These are phyloP conservation scores for Onygena corvina DNA, from an alignment of 2,329 filamentous ascomycete species.

Conservation along the genomic window DNA sequence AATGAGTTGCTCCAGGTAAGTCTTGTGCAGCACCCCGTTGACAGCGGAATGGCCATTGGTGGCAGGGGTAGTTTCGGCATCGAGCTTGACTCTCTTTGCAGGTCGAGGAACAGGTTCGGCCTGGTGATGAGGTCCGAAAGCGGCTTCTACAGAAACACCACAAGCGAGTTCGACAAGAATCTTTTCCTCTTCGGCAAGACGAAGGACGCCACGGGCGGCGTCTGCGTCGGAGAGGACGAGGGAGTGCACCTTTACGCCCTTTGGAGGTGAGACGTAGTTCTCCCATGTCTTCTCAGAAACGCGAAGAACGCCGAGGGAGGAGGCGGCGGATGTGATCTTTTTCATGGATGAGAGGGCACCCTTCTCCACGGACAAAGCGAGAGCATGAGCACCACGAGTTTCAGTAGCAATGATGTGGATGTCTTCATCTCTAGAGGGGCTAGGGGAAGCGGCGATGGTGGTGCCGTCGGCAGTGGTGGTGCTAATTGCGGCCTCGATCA, in stretches of 20 bases:
- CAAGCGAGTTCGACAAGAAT: conserved; percentile 75
- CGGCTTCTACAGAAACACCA: conserved; percentile 58
- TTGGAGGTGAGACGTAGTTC: conserved; percentile 42
- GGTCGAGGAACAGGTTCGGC: conserved; percentile 9
- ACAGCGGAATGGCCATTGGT: conserved; percentile 4
- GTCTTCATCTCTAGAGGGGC: conserved; percentile 20
- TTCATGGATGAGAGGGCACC: conserved; percentile 49
- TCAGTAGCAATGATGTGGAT: conserved; percentile 58
- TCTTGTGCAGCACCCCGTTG: not conserved
- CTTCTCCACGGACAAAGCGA: conserved; percentile 47
- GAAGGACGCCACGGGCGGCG: conserved; percentile 63
- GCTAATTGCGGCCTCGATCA: conserved; percentile 16
- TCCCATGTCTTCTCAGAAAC: conserved; percentile 58
- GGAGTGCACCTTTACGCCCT: conserved; percentile 43
- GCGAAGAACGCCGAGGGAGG: conserved; percentile 58
- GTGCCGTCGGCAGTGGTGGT: conserved; percentile 14
- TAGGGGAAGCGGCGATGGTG: conserved; percentile 17
- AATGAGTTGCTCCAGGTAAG: conserved; percentile 46
- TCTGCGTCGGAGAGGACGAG: conserved; percentile 61
- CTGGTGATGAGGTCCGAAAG: conserved; percentile 22
- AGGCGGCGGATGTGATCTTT: conserved; percentile 63
- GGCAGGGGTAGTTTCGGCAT: not conserved
- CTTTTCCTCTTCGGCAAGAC: conserved; percentile 69
- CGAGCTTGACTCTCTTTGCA: conserved; percentile 7
- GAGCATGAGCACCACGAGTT: conserved; percentile 59